These are phyloP conservation scores for Suillus clintonianus DNA, from an alignment of 768 basidiomycete species.

Conservation along the genomic window DNA sequence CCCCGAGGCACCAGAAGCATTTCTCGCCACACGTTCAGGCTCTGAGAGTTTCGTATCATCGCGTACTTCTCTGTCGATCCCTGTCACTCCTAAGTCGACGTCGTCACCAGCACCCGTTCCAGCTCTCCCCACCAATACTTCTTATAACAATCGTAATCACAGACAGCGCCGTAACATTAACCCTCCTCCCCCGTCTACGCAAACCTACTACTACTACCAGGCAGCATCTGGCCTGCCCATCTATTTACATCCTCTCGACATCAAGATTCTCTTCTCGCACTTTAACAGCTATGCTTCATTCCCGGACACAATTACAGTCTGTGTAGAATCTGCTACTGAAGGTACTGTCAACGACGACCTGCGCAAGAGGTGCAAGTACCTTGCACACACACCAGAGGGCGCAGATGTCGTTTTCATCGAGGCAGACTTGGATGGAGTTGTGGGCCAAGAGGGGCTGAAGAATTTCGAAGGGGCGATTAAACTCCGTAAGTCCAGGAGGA, in stretches of 20 bases:
- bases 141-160: slow-evolving; percentile 43
- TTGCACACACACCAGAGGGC: slow-evolving; percentile 87
- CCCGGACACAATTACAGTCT: slow-evolving; percentile 78
- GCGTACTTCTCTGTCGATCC: slow-evolving; percentile 13
- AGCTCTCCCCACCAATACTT: slow-evolving; percentile 11
- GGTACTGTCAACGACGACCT: slow-evolving; percentile 91
- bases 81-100: slow-evolving; percentile 12
- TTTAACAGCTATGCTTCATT: slow-evolving; percentile 81
- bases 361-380: slow-evolving; percentile 93
- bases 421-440: slow-evolving; percentile 76
- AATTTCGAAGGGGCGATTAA: slow-evolving; percentile 84
- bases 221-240: slow-evolving; percentile 87
- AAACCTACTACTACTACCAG: slow-evolving; percentile 96
- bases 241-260: slow-evolving; percentile 95
- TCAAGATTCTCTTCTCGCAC: slow-evolving; percentile 86
- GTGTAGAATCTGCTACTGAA: slow-evolving; percentile 76
- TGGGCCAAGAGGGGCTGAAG: slow-evolving; percentile 73
- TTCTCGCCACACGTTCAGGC: slow-evolving; percentile 39
- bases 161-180: slow-evolving; percentile 79
- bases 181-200: slow-evolving; percentile 82
- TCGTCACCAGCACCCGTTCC: slow-evolving; percentile 7
- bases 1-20: slow-evolving; percentile 58
- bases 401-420: slow-evolving; percentile 95
- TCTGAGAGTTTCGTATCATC: slow-evolving; percentile 25
- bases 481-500: slow-evolving; percentile 69